Evolutionary conservation across 1,139 yeast species (phyloP).

Genomic region (Maudiozyma humilis): DNA sequence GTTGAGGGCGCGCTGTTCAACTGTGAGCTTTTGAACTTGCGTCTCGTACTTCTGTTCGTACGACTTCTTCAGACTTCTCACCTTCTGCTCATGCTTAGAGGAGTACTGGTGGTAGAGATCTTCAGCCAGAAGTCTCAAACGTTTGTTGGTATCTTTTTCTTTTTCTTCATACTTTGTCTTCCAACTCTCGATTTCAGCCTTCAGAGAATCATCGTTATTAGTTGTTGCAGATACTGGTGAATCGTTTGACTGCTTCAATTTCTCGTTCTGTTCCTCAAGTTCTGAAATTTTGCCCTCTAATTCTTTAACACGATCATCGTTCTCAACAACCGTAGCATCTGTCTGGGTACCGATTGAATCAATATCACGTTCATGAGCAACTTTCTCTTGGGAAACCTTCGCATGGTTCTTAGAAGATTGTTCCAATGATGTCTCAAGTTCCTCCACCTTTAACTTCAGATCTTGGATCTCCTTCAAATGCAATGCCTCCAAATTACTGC

Average conservation of each 20-base stretch:
- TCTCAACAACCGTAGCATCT: not conserved
- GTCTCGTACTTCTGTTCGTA: conserved; percentile 44
- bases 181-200: conserved; percentile 26
- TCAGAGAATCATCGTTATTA: not conserved
- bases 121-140: conserved; percentile 52
- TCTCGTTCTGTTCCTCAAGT: not conserved
- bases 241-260: not conserved
- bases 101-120: conserved; percentile 62
- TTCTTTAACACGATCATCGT: not conserved
- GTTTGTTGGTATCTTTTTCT: conserved; percentile 42
- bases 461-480: conserved; percentile 33
- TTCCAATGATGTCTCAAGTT: conserved; percentile 26
- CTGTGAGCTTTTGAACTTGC: conserved; percentile 36
- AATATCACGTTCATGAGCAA: conserved; percentile 12
- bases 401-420: not conserved
- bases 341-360: conserved; percentile 11
- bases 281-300: not conserved
- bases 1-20: conserved; percentile 37
- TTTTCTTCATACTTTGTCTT: conserved; percentile 21
- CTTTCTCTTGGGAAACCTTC: conserved; percentile 1
- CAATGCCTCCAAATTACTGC: conserved; percentile 28
- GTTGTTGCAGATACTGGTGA: not conserved
- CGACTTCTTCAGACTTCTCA: conserved; percentile 44
- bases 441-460: conserved; percentile 31
- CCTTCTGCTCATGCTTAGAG: conserved; percentile 61